Base-by-base conservation (phyloP, 140 eudicot species). In the Stevia rebaudiana region DNA sequence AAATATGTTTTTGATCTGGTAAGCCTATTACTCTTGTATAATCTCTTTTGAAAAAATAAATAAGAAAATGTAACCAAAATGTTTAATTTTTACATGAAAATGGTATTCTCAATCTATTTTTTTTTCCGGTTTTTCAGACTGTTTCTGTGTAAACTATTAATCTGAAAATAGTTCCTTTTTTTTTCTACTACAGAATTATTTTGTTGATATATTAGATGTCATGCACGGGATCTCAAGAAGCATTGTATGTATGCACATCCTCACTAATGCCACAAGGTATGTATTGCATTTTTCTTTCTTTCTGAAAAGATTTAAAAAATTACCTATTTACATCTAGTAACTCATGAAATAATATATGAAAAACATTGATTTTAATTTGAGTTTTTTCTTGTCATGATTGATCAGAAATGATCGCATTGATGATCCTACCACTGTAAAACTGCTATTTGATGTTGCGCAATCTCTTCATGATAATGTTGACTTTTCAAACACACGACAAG, bases 181-280 rank as follows among this genome's bases (percentile, higher is more conserved):
- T 60, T 8, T 64, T 44, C 43, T 70, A 68, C 70, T 81, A 79
- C 80, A 89, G 95, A 75, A 74, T 57, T 84, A 81, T 79, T 83
- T 89, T 54, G 69, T 74, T 69, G 91, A 89, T 68, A 83, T 85
- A 70, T 71, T 89, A 58, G 86, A 81, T 72, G 51, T 72, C 76
- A 80, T 81, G 90, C 84, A 71, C 69, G 97, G 97, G 65, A 85
- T 79, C 78, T 74, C 97, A 66, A 77, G 88, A 72, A 83, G 69
- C 73, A 75, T 70, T 25, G 77, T 89, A 70, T 69, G 73, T 74
- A 70, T 81, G 86, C 86, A 78, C 60, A 79, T 89, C 67, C 97
- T 89, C 65, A 74, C 71, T 15, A 80, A 63, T 61, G 97, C 95
- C 18, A 80, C 85, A 74, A 85, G 91, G 97, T 85, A 74, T 25